Percentiles rank a stretch among this genome's conserved stretches.
Conservation (phyloP, 257 asterid species). For the Jacaranda mimosifolia region DNA sequence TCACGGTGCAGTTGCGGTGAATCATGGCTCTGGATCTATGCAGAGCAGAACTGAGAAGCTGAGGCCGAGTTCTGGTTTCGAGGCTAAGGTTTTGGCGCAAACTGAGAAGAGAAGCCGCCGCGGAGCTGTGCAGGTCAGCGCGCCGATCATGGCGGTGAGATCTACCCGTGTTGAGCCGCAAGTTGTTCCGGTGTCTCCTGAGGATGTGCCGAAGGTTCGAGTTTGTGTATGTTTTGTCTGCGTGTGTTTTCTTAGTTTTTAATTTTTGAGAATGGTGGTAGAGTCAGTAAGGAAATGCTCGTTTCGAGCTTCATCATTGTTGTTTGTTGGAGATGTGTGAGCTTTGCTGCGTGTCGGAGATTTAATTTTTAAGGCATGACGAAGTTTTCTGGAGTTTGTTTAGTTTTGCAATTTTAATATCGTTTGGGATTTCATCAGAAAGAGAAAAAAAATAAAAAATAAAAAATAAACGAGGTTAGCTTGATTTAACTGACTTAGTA, state of each 20-base stretch:
- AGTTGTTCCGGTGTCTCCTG: conserved; percentile 69
- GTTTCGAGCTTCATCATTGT: conserved; percentile 14
- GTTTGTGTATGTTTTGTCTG: background rate
- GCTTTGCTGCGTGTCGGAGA: background rate
- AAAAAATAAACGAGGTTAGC: background rate
- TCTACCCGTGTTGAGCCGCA: conserved; percentile 50
- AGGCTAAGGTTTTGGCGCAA: conserved; percentile 51
- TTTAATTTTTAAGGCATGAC: background rate
- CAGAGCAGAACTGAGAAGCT: conserved; percentile 64
- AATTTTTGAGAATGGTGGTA: conserved; percentile 21
- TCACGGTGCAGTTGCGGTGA: conserved; percentile 58
- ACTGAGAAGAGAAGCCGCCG: conserved; percentile 45
- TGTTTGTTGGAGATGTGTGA: background rate
- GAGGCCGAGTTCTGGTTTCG: conserved; percentile 59
- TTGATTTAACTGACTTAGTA: background rate
- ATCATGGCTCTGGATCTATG: conserved; percentile 56
- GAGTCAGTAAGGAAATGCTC: conserved; percentile 14
- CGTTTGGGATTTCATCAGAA: background rate
- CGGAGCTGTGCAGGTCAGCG: conserved; percentile 52
- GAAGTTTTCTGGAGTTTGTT: background rate
- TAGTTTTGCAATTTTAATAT: background rate
- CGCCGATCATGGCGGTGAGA: conserved; percentile 54
- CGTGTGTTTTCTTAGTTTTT: background rate
- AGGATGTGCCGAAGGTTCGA: conserved; percentile 57
- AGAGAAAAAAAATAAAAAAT: background rate